Conservation (phyloP, 495 filamentous ascomycete genomes). For the Xylaria intraflava region DNA sequence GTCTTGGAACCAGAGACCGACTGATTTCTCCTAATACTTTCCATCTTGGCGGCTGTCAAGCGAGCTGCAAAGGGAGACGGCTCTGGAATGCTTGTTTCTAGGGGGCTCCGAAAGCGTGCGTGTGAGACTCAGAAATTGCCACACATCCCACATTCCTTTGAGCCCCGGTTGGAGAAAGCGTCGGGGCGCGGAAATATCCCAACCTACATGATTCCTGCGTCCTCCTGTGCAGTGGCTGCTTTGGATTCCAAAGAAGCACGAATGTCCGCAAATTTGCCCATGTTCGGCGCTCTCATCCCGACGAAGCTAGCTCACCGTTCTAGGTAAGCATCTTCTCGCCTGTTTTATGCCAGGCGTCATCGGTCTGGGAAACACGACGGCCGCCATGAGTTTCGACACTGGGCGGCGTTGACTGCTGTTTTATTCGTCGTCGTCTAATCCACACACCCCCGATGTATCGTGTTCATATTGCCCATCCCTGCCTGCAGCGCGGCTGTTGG, state of each 20-base stretch:
- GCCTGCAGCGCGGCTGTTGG: conserved; percentile 27
- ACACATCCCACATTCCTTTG: conserved; percentile 22
- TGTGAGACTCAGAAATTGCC: conserved; percentile 16
- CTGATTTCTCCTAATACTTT: not conserved
- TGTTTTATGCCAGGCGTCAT: not conserved
- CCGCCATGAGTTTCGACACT: not conserved
- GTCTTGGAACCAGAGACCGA: conserved; percentile 1
- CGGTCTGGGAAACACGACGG: not conserved
- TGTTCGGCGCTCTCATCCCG: too few species aligned
- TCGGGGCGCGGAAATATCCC: conserved; percentile 30
- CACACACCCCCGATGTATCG: conserved; percentile 10
- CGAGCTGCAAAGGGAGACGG: conserved; percentile 4
- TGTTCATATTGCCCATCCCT: conserved; percentile 24
- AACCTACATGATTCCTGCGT: conserved; percentile 8
- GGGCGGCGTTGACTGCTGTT: conserved; percentile 10
- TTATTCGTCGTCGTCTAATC: conserved; percentile 8
- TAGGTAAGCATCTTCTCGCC: not conserved
- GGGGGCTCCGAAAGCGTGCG: conserved; percentile 21
- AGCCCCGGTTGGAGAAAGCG: conserved; percentile 11
- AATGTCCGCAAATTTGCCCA: not conserved
- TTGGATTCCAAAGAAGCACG: not conserved
- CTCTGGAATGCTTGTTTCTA: conserved; percentile 25
- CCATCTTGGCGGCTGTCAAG: conserved; percentile 3
- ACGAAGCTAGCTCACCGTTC: not conserved
- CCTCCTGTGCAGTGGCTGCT: not conserved